Conservation (phyloP, 305 asterid species). For the Rubia peregrina region DNA sequence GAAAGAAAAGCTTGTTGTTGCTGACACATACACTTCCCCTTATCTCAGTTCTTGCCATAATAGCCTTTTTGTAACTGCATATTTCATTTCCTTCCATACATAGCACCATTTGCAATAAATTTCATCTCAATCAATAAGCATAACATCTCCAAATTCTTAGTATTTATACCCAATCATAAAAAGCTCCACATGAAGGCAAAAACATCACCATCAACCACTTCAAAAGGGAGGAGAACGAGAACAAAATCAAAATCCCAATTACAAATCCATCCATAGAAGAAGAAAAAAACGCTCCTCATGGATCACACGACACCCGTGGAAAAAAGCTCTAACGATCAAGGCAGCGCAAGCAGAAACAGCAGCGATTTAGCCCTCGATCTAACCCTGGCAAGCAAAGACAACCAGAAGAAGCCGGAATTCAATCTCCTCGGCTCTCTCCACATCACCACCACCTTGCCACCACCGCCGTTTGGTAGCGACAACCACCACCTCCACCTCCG, state of each 20-base stretch:
- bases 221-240: slow-evolving; percentile 8
- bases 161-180: slow-evolving; percentile 21
- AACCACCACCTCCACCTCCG: not conserved
- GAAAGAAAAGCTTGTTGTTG: not conserved
- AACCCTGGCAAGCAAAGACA: slow-evolving; percentile 31
- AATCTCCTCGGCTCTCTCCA: slow-evolving; percentile 27
- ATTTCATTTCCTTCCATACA: slow-evolving; percentile 40
- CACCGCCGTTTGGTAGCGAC: no score
- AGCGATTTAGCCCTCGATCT: slow-evolving; percentile 40
- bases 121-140: slow-evolving; percentile 26
- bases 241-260: slow-evolving; percentile 16
- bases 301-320: not conserved
- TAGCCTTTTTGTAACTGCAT: slow-evolving; percentile 38
- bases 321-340: slow-evolving; percentile 17
- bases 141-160: slow-evolving; percentile 18
- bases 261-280: not conserved
- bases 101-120: slow-evolving; percentile 36
- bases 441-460: not conserved
- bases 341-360: slow-evolving; percentile 5
- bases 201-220: not conserved
- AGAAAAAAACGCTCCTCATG: not conserved
- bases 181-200: slow-evolving; percentile 30
- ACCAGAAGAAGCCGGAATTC: slow-evolving; percentile 23
- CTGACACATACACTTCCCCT: slow-evolving; percentile 9
- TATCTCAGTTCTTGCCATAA: slow-evolving; percentile 29